phyloP scores from a whole-genome alignment of 305 asterid species.

The Fraxinus latifolia region DNA sequence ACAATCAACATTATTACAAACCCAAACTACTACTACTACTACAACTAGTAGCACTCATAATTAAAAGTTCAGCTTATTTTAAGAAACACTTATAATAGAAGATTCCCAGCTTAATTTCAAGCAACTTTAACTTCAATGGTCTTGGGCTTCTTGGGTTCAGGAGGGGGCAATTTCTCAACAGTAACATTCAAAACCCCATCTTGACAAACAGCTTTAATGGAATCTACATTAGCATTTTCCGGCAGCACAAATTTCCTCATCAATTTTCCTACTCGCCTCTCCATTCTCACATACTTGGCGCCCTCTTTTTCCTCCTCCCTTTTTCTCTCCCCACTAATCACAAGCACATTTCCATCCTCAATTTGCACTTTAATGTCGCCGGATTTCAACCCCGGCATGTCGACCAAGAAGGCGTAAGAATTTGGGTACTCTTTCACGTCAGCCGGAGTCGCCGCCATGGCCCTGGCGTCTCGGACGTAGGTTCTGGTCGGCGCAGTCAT shows the following conservation, averaged over 20 bases:
- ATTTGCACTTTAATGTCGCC: slow-evolving; percentile 33
- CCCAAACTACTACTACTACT: background rate
- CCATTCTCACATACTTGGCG: slow-evolving; percentile 23
- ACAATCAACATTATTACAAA: background rate
- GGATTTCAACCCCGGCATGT: slow-evolving; percentile 33
- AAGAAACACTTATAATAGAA: background rate
- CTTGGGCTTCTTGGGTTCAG: slow-evolving; percentile 20
- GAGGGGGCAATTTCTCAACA: slow-evolving; percentile 26
- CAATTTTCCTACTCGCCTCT: slow-evolving; percentile 17
- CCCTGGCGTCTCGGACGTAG: slow-evolving; percentile 28
- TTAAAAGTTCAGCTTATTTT: background rate
- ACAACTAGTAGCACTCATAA: background rate
- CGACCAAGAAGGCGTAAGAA: slow-evolving; percentile 27
- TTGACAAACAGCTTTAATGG: slow-evolving; percentile 22
- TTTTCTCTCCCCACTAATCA: slow-evolving; percentile 30
- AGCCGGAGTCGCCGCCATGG: slow-evolving; percentile 33
- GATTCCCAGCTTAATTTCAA: background rate
- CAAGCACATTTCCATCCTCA: slow-evolving; percentile 29
- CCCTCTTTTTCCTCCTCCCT: slow-evolving; percentile 31
- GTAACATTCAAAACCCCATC: slow-evolving; percentile 27
- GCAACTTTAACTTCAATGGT: slow-evolving; percentile 21
- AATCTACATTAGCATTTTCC: slow-evolving; percentile 17
- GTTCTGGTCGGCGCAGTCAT: slow-evolving; percentile 24
- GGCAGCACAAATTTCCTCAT: slow-evolving; percentile 22
- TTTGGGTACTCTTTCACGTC: slow-evolving; percentile 28